A percentile compares a stretch with the other conserved stretches of the same genome.
Conservation (phyloP, 208 protist genomes). For the Leishmania major region DNA sequence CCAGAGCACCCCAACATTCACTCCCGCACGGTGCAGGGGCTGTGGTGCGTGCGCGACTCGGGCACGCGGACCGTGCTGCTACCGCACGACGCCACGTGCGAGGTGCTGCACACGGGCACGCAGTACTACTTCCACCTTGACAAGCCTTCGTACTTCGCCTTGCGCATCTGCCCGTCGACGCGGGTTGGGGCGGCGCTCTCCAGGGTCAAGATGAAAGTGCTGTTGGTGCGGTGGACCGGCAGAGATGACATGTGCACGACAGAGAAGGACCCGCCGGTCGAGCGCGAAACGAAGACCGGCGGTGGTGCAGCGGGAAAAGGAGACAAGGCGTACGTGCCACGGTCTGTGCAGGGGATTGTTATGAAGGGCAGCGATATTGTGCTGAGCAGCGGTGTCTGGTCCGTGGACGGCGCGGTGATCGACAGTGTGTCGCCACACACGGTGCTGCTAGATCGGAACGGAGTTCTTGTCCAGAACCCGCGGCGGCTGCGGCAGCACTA, state of each 20-base stretch:
- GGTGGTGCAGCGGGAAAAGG: not conserved
- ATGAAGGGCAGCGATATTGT: conserved; percentile 38
- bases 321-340: not conserved
- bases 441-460: conserved; percentile 40
- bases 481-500: conserved; percentile 19
- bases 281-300: not conserved
- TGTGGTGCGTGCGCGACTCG: not conserved
- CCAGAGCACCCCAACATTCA: conserved; percentile 8
- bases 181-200: too few species aligned
- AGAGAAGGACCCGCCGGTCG: not conserved
- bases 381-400: conserved; percentile 46
- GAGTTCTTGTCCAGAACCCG: conserved; percentile 31
- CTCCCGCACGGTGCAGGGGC: conserved; percentile 15
- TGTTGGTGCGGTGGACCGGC: conserved; percentile 11
- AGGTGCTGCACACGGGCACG: conserved; percentile 18
- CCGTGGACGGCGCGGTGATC: conserved; percentile 49
- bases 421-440: conserved; percentile 59
- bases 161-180: conserved; percentile 16
- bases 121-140: conserved; percentile 61
- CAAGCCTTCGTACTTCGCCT: conserved; percentile 40
- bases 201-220: conserved; percentile 10
- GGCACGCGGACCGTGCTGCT: not conserved
- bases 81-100: not conserved
- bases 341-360: conserved; percentile 15
- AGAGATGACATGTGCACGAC: not conserved